Percentiles rank a stretch among this genome's conserved stretches.
Evolutionary conservation across 2,329 filamentous ascomycete genomes (phyloP).

Genomic region (Sporothrix variecibatus): DNA sequence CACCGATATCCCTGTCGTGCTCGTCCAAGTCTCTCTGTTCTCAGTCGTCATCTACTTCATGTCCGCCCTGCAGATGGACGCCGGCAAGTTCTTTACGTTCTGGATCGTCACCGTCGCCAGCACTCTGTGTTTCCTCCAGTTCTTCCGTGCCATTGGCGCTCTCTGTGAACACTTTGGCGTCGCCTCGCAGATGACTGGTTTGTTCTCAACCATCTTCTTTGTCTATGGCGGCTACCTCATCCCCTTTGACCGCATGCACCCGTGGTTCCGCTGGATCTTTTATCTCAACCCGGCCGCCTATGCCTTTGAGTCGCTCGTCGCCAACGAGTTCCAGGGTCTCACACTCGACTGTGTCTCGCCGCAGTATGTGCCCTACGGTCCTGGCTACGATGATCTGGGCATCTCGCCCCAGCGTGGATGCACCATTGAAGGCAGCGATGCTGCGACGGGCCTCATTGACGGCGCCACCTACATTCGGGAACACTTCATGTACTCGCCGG

Average conservation of each 20-base stretch:
- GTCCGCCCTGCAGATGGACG: conserved; percentile 66
- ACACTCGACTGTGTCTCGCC: conserved; percentile 52
- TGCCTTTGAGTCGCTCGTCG: conserved; percentile 61
- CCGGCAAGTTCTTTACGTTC: conserved; percentile 68
- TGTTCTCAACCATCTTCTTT: conserved; percentile 61
- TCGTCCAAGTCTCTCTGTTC: conserved; percentile 67
- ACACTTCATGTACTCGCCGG: conserved; percentile 55
- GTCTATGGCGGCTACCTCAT: conserved; percentile 50
- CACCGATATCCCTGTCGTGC: conserved; percentile 61
- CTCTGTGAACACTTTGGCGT: conserved; percentile 60
- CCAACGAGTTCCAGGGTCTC: conserved; percentile 59
- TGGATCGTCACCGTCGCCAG: conserved; percentile 62
- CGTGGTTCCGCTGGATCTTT: conserved; percentile 68
- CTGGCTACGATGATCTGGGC: conserved; percentile 1
- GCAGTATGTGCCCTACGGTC: conserved; percentile 35
- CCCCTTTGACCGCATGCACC: conserved; percentile 28
- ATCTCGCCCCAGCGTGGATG: conserved; percentile 17
- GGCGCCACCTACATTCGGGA: conserved; percentile 58
- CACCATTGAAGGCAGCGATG: conserved; percentile 15
- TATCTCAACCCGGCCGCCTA: conserved; percentile 65
- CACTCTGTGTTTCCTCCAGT: conserved; percentile 58
- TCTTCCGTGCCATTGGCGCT: conserved; percentile 62
- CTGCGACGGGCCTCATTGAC: conserved; percentile 44
- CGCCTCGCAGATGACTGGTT: conserved; percentile 49
- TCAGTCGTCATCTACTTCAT: conserved; percentile 77